Evolutionary conservation across 495 filamentous ascomycete species (phyloP).

Genomic region (Neurospora sp.): DNA sequence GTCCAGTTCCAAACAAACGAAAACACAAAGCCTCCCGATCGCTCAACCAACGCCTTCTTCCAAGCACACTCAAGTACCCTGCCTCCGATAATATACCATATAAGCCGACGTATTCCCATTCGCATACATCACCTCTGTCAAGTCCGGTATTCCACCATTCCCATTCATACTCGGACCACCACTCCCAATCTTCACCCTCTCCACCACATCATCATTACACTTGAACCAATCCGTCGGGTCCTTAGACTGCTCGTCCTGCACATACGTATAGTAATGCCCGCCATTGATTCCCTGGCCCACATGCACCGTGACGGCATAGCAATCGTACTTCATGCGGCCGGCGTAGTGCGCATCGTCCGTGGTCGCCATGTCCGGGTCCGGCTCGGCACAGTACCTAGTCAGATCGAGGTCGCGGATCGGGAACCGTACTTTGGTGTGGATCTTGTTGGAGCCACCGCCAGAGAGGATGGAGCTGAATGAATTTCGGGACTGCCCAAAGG

Average conservation of each 20-base stretch:
- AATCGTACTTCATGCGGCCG: constrained; percentile 28
- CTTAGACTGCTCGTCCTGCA: constrained; percentile 19
- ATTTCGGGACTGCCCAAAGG: background rate
- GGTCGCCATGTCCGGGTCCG: constrained; percentile 2
- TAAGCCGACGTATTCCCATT: constrained; percentile 14
- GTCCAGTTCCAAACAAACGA: background rate
- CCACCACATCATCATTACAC: constrained; percentile 22
- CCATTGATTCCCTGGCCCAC: constrained; percentile 10
- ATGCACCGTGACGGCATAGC: constrained; percentile 36
- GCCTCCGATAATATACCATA: constrained; percentile 19
- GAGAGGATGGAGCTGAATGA: background rate
- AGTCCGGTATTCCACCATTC: background rate
- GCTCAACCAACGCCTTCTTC: background rate
- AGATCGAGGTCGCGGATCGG: constrained; percentile 29
- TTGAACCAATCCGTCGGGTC: constrained; percentile 23
- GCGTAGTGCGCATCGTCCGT: constrained; percentile 14
- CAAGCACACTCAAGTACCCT: constrained; percentile 4
- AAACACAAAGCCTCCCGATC: background rate
- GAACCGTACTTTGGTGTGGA: constrained; percentile 20
- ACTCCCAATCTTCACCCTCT: constrained; percentile 17
- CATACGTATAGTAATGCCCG: constrained; percentile 37
- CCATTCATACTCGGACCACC: background rate
- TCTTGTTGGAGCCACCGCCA: constrained; percentile 10
- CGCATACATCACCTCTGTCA: constrained; percentile 15
- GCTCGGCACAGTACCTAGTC: constrained; percentile 17